These are phyloP conservation scores for Ophiostoma perfectum DNA, from an alignment of 2,329 filamentous ascomycete genomes.

Conservation along the genomic window DNA sequence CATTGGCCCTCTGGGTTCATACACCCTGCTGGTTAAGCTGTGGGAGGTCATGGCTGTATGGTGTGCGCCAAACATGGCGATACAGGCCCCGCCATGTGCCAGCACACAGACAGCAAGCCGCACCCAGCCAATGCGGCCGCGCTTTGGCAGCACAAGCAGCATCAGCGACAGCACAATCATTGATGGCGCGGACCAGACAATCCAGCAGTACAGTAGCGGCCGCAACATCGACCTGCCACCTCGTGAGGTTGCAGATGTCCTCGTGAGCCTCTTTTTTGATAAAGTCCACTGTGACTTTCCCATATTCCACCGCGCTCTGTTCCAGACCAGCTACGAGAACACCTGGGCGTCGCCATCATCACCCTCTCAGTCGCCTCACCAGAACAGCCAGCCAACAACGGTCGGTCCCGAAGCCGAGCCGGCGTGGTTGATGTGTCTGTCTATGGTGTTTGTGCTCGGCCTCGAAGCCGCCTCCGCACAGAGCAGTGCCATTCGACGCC, in stretches of 20 bases:
- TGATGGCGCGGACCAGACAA: slow-evolving; percentile 8
- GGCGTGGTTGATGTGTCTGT: slow-evolving; percentile 27
- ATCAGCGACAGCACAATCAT: slow-evolving; percentile 13
- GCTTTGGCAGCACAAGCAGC: slow-evolving; percentile 13
- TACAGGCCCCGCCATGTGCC: slow-evolving; percentile 14
- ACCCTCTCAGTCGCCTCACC: slow-evolving; percentile 1
- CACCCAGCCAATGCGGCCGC: slow-evolving; percentile 4
- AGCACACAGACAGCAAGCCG: slow-evolving; percentile 21
- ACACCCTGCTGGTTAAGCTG: slow-evolving; percentile 24
- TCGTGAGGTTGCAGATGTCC: slow-evolving; percentile 25
- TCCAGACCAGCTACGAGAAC: slow-evolving; percentile 25
- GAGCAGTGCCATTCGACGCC: slow-evolving; percentile 11
- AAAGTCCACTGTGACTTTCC: slow-evolving; percentile 27
- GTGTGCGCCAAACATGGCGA: background rate
- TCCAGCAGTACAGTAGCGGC: background rate
- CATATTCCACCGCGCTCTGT: slow-evolving; percentile 25
- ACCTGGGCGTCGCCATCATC: slow-evolving; percentile 19
- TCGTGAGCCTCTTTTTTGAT: slow-evolving; percentile 25
- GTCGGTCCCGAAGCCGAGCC: slow-evolving; percentile 21
- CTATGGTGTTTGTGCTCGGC: slow-evolving; percentile 27
- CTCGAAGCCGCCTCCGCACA: slow-evolving; percentile 22
- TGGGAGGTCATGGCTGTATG: slow-evolving; percentile 23
- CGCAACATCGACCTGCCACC: slow-evolving; percentile 23
- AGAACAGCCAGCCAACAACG: background rate
- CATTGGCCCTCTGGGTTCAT: slow-evolving; percentile 25